Evolutionary conservation across 768 basidiomycete genomes (phyloP).

Genomic region (Lyophyllum decastes): DNA sequence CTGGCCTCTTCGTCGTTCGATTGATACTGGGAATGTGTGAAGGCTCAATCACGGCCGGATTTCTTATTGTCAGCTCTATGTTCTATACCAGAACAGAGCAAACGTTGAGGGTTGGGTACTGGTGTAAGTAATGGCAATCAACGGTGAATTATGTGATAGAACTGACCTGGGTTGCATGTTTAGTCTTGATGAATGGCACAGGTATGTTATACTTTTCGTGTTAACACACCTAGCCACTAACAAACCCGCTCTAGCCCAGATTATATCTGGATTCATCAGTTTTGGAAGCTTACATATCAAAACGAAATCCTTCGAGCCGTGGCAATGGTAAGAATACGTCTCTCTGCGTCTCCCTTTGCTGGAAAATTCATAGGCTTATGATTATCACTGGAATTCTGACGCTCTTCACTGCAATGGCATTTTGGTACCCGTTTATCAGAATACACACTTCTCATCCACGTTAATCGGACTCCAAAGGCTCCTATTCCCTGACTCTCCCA

Average conservation of each 20-base stretch:
- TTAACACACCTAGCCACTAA: neutral
- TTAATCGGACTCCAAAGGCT: conserved; percentile 39
- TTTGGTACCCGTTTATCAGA: conserved; percentile 45
- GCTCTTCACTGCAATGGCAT: conserved; percentile 48
- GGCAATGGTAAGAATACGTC: conserved; percentile 62
- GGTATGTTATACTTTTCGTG: conserved; percentile 34
- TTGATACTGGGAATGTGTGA: conserved; percentile 75
- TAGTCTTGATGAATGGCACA: conserved; percentile 77
- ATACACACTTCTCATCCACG: neutral
- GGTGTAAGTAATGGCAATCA: conserved; percentile 53
- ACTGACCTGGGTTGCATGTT: neutral
- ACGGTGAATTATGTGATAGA: neutral
- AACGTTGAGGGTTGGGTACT: conserved; percentile 70
- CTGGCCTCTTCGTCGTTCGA: conserved; percentile 61
- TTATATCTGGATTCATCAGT: conserved; percentile 67
- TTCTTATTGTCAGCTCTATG: conserved; percentile 77
- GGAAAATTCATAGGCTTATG: conserved; percentile 52
- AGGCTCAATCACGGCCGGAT: conserved; percentile 70
- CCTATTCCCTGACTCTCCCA: conserved; percentile 75
- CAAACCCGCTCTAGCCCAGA: conserved; percentile 50
- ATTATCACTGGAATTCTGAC: conserved; percentile 67
- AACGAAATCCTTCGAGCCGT: conserved; percentile 58
- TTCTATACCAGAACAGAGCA: conserved; percentile 77
- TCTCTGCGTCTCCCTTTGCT: neutral
- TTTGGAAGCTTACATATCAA: conserved; percentile 68